phyloP scores from a whole-genome alignment of 2,329 filamentous ascomycete species.

The Rugonectria rugulosa region DNA sequence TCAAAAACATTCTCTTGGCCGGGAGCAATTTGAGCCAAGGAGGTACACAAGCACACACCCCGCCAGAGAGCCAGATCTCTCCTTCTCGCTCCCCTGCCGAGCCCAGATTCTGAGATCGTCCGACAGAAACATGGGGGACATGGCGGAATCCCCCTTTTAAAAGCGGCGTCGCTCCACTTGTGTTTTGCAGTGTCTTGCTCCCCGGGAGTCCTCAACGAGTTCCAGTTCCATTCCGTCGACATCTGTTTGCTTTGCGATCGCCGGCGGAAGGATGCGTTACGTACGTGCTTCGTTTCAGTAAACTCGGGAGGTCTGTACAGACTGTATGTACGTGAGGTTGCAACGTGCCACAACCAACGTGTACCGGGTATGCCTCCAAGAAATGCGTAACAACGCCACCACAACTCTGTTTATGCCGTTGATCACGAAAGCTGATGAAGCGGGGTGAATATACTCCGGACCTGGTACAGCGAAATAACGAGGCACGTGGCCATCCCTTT shows the following conservation, averaged over 20 bases:
- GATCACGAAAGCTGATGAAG: too few relatives aligned
- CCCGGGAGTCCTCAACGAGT: conserved; percentile 35
- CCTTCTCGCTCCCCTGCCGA: conserved; percentile 15
- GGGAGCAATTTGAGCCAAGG: neutral
- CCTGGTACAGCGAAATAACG: too few relatives aligned
- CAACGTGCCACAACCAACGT: too few relatives aligned
- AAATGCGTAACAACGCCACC: conserved; percentile 8
- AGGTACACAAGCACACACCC: neutral
- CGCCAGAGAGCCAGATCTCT: conserved; percentile 4
- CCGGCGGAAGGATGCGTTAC: conserved; percentile 4
- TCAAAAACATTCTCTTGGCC: neutral
- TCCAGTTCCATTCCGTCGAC: conserved; percentile 8
- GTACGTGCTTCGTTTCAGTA: too few relatives aligned
- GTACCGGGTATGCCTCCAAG: too few relatives aligned
- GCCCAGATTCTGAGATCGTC: conserved; percentile 21
- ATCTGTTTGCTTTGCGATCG: neutral
- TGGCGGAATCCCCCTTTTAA: neutral
- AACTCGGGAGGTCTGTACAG: too few relatives aligned
- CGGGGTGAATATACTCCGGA: too few relatives aligned
- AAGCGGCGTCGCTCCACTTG: conserved; percentile 14
- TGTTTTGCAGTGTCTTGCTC: conserved; percentile 1
- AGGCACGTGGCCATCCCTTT: conserved; percentile 7
- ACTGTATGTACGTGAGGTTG: too few relatives aligned
- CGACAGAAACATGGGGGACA: conserved; percentile 12
- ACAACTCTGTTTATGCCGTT: conserved; percentile 2